Evolutionary conservation across 73 alveolate genomes (phyloP).

Genomic region (Paramecium sonneborni): DNA sequence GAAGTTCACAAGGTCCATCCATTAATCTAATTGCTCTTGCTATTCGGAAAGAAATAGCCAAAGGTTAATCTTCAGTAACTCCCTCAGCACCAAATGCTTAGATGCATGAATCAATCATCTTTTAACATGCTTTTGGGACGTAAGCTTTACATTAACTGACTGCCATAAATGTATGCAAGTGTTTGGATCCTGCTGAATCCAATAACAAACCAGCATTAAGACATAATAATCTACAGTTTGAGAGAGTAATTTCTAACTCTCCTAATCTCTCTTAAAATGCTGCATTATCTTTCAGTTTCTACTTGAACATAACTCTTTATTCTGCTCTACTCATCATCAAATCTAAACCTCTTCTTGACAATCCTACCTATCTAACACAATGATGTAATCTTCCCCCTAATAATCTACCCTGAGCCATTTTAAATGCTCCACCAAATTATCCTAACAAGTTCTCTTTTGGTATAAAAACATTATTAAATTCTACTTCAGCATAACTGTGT

Average conservation of each 20-base stretch:
- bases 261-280: constrained; percentile 28
- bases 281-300: constrained; percentile 31
- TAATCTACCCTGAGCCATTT: constrained; percentile 75
- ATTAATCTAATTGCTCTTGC: constrained; percentile 71
- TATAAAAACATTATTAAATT: constrained; percentile 71
- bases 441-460: constrained; percentile 69
- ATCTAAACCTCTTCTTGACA: constrained; percentile 66
- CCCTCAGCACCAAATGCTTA: constrained; percentile 68
- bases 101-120: constrained; percentile 52
- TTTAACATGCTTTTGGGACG: constrained; percentile 39
- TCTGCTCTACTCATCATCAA: constrained; percentile 54
- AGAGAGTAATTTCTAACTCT: background rate
- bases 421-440: constrained; percentile 78
- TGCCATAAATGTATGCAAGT: background rate
- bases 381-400: constrained; percentile 79
- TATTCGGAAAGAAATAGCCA: constrained; percentile 64
- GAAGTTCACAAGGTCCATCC: constrained; percentile 77
- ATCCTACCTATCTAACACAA: constrained; percentile 74
- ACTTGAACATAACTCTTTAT: constrained; percentile 21
- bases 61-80: constrained; percentile 51
- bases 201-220: constrained; percentile 53
- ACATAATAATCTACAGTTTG: constrained; percentile 27
- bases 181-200: constrained; percentile 55
- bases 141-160: constrained; percentile 33
- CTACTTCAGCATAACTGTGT: constrained; percentile 77